These are phyloP conservation scores for Xylaria palmicola DNA, from an alignment of 495 filamentous ascomycete genomes.

Conservation along the genomic window DNA sequence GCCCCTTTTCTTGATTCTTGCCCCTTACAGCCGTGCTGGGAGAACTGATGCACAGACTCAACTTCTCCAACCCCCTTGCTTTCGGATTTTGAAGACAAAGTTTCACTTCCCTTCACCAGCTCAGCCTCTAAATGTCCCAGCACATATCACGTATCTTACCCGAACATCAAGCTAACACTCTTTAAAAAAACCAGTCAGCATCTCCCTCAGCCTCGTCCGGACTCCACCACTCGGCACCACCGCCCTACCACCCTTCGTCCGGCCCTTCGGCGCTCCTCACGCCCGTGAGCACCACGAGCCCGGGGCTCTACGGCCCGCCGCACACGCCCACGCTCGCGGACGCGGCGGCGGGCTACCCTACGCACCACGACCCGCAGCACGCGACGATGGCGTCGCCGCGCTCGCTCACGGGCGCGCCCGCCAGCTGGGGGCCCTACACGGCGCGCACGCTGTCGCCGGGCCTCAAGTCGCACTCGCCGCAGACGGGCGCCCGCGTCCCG, in stretches of 20 bases:
- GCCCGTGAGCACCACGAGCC: conserved; percentile 34
- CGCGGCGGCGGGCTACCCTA: conserved; percentile 10
- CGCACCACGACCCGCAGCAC: conserved; percentile 43
- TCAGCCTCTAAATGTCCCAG: no score
- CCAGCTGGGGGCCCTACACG: conserved; percentile 39
- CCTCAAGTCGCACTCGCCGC: conserved; percentile 39
- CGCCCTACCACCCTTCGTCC: conserved; percentile 6
- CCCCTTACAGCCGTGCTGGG: neutral
- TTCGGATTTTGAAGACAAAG: neutral
- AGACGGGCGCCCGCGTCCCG: conserved; percentile 34
- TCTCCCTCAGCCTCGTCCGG: conserved; percentile 27
- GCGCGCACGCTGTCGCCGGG: conserved; percentile 39
- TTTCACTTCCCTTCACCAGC: no score
- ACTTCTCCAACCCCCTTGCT: neutral
- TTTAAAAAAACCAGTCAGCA: conserved; percentile 21
- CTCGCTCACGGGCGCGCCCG: conserved; percentile 34
- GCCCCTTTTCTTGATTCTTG: neutral
- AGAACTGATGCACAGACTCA: no score
- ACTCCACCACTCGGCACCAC: conserved; percentile 30
- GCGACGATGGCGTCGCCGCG: conserved; percentile 44
- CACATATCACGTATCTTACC: no score
- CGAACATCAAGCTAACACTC: conserved; percentile 9
- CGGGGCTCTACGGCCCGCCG: conserved; percentile 35
- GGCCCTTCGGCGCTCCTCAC: conserved; percentile 27
- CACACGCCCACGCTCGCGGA: conserved; percentile 42